Percentiles rank a stretch among this genome's conserved stretches.
phyloP scores from a whole-genome alignment of 495 filamentous ascomycete species.

The Neurospora sp. region DNA sequence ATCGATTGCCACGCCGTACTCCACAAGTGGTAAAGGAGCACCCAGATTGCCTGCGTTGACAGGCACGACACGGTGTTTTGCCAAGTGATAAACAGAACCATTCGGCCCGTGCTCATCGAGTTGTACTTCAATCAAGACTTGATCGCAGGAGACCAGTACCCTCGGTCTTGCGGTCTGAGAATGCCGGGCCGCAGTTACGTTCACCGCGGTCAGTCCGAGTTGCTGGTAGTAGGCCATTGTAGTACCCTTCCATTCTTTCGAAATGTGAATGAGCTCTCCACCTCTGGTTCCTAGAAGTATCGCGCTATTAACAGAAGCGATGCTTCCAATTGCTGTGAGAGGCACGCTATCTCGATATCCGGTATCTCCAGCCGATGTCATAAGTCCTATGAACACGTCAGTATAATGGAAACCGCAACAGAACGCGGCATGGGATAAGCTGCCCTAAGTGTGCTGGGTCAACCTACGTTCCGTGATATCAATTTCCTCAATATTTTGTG shows the following conservation, averaged over 20 bases:
- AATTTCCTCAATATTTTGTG: slow-evolving; percentile 1
- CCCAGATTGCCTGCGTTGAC: slow-evolving; percentile 26
- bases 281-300: slow-evolving; percentile 32
- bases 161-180: slow-evolving; percentile 1
- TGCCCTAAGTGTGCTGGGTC: neutral
- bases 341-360: neutral
- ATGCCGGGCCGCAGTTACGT: slow-evolving; percentile 8
- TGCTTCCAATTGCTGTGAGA: slow-evolving; percentile 27
- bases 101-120: neutral
- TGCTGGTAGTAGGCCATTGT: slow-evolving; percentile 11
- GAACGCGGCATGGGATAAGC: neutral
- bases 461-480: slow-evolving; percentile 13
- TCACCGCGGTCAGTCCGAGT: slow-evolving; percentile 16
- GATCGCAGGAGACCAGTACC: slow-evolving; percentile 21
- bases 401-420: neutral
- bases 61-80: slow-evolving; percentile 28
- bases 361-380: no score
- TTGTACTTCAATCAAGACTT: slow-evolving; percentile 5
- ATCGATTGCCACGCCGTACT: slow-evolving; percentile 19
- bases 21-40: slow-evolving; percentile 19
- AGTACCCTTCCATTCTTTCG: slow-evolving; percentile 4
- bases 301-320: slow-evolving; percentile 10
- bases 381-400: slow-evolving; percentile 6
- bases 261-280: slow-evolving; percentile 30
- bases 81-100: neutral